These are phyloP conservation scores for Fraxinus angustifolia DNA, from an alignment of 305 asterid species.

Conservation along the genomic window DNA sequence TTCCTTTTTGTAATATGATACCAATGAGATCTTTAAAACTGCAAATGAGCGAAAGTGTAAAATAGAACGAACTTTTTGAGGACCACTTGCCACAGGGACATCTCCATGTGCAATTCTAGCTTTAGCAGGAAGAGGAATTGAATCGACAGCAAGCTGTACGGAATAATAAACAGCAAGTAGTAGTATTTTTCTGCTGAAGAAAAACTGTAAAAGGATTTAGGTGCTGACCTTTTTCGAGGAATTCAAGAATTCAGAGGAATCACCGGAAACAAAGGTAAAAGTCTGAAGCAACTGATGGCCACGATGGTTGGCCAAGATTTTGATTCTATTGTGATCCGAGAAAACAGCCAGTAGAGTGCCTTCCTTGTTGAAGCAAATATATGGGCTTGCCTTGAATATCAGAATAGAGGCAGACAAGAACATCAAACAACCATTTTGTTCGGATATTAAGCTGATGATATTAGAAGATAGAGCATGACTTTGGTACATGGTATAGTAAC, in stretches of 20 bases:
- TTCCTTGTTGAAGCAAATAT: conserved; percentile 48
- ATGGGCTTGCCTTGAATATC: conserved; percentile 48
- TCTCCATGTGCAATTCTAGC: conserved; percentile 9
- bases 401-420: background rate
- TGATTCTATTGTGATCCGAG: conserved; percentile 42
- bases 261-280: conserved; percentile 17
- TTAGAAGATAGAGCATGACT: conserved; percentile 1
- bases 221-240: conserved; percentile 36
- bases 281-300: conserved; percentile 47
- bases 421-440: background rate
- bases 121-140: conserved; percentile 19
- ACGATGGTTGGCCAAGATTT: conserved; percentile 56
- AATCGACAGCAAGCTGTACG: conserved; percentile 40
- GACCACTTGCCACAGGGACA: conserved; percentile 23
- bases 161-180: background rate
- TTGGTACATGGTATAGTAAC: background rate
- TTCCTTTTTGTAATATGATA: background rate
- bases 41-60: background rate
- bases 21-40: background rate
- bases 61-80: background rate
- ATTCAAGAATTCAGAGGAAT: conserved; percentile 31
- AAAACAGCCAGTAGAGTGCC: conserved; percentile 60
- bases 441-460: background rate
- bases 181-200: conserved; percentile 2
- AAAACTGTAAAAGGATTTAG: conserved; percentile 7